These are phyloP conservation scores for Colletotrichum lupini DNA, from an alignment of 2,329 filamentous ascomycete genomes.

Conservation along the genomic window DNA sequence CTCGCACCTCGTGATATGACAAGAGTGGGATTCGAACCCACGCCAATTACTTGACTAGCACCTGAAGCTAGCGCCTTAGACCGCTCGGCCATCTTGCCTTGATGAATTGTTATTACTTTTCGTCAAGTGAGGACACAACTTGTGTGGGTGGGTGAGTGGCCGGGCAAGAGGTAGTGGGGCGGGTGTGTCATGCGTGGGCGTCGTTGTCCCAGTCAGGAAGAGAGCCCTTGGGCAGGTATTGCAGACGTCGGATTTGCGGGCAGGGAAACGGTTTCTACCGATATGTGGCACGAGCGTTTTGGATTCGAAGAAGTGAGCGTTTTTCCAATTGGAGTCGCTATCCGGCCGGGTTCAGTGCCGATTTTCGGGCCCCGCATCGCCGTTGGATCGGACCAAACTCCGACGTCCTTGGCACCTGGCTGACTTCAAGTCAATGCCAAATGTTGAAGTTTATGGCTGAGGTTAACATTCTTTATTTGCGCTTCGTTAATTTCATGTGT, in stretches of 20 bases:
- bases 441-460: no score
- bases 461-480: no score
- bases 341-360: neutral
- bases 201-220: neutral
- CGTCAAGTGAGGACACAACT: accelerated
- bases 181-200: neutral
- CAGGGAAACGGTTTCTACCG: neutral
- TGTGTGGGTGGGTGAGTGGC: neutral
- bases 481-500: no score
- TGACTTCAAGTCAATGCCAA: no score
- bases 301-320: neutral
- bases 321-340: neutral
- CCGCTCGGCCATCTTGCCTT: constrained; percentile 19
- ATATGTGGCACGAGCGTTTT: neutral
- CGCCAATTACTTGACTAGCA: constrained; percentile 23
- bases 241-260: neutral
- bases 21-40: constrained; percentile 22
- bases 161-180: neutral
- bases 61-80: constrained; percentile 24
- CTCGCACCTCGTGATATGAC: neutral
- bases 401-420: neutral
- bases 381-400: neutral
- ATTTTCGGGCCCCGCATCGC: neutral
- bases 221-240: no score
- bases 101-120: accelerated